Evolutionary conservation across 2,329 filamentous ascomycete species (phyloP).

Genomic region (Nothophaeocryptopus gaeumannii): DNA sequence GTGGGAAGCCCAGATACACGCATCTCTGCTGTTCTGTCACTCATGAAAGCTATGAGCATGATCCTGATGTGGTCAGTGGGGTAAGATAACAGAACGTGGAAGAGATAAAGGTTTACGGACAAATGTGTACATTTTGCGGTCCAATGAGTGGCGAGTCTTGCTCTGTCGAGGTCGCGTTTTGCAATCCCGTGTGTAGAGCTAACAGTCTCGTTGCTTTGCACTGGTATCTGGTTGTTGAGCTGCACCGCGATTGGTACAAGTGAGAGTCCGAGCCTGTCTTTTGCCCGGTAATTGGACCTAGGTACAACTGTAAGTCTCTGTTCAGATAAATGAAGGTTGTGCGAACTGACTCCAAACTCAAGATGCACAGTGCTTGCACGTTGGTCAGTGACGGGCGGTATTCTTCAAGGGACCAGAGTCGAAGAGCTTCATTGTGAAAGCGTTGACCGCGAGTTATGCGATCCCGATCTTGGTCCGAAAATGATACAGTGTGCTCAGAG

Average conservation of each 20-base stretch:
- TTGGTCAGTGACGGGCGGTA: conserved; percentile 8
- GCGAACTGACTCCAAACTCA: conserved; percentile 12
- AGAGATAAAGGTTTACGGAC: not conserved
- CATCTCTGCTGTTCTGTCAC: not conserved
- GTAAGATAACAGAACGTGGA: not conserved
- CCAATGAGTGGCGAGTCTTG: conserved; percentile 13
- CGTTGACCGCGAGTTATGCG: conserved; percentile 12
- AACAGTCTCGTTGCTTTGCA: not conserved
- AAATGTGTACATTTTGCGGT: conserved; percentile 8
- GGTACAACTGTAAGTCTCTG: not conserved
- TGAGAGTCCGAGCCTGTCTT: conserved; percentile 9
- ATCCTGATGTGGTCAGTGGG: not conserved
- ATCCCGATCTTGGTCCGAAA: conserved; percentile 1
- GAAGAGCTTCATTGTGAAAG: conserved; percentile 17
- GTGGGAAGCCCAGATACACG: not conserved
- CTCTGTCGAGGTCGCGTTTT: conserved; percentile 1
- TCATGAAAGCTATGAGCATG: conserved; percentile 1
- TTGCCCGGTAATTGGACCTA: conserved; percentile 16
- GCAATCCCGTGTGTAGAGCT: not conserved
- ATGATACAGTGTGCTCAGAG: conserved; percentile 12
- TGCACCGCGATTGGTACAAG: conserved; percentile 7
- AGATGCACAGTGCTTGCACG: conserved; percentile 14
- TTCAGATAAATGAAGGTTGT: too few relatives aligned
- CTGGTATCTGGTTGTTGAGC: conserved; percentile 4
- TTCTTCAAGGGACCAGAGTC: conserved; percentile 9